These are phyloP conservation scores for Fomitopsis schrenkii DNA, from an alignment of 1,284 basidiomycete genomes.

Conservation along the genomic window DNA sequence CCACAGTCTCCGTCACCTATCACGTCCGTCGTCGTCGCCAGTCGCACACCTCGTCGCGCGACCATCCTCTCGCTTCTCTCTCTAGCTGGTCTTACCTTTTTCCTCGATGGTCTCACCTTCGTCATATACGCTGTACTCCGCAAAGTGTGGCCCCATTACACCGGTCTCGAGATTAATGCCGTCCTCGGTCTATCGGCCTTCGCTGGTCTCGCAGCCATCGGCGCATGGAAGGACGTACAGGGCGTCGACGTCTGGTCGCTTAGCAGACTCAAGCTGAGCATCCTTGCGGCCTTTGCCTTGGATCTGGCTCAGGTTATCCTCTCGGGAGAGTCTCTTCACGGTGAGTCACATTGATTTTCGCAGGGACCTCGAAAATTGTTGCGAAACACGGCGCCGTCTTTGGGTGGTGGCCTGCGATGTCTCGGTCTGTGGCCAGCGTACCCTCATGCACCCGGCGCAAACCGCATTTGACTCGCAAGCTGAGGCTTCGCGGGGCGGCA, in stretches of 20 bases:
- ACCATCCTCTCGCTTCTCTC: slow-evolving; percentile 68
- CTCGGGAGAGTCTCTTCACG: slow-evolving; percentile 42
- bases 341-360: slow-evolving; percentile 26
- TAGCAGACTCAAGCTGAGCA: slow-evolving; percentile 45
- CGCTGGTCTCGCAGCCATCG: slow-evolving; percentile 63
- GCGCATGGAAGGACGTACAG: slow-evolving; percentile 71
- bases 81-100: slow-evolving; percentile 75
- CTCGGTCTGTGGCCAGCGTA: too few relatives aligned
- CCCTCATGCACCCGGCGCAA: too few relatives aligned
- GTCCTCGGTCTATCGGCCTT: slow-evolving; percentile 65
- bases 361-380: too few relatives aligned
- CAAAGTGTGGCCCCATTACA: slow-evolving; percentile 58
- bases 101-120: slow-evolving; percentile 78
- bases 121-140: slow-evolving; percentile 59
- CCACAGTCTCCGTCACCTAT: slow-evolving; percentile 58
- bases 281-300: slow-evolving; percentile 48
- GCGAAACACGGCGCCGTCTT: too few relatives aligned
- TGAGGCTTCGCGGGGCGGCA: too few relatives aligned
- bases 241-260: slow-evolving; percentile 69
- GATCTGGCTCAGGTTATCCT: slow-evolving; percentile 59
- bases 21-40: slow-evolving; percentile 70
- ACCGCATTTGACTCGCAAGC: too few relatives aligned
- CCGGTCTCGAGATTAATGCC: slow-evolving; percentile 67
- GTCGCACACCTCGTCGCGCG: slow-evolving; percentile 64
- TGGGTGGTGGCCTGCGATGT: too few relatives aligned